phyloP scores from a whole-genome alignment of 352 stramenopile genomes.

The Thalassiosira mediterranea region DNA sequence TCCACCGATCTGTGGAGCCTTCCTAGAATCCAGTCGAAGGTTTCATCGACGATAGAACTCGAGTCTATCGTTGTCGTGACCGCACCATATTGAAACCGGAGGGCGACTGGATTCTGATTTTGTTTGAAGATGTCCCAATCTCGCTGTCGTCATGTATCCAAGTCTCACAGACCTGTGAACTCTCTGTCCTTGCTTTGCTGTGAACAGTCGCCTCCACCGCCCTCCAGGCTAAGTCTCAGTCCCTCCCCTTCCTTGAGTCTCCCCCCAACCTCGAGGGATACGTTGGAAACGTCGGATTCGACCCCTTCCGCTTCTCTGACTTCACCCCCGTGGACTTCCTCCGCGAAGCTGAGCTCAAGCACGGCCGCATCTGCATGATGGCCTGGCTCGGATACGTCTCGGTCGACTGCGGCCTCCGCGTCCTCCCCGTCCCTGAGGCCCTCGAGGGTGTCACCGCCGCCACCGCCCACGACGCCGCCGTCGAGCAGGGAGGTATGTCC shows the following conservation, averaged over 20 bases:
- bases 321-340: conserved; percentile 86
- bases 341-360: no score
- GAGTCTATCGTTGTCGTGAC: no score
- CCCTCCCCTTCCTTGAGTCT: conserved; percentile 77
- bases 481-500: conserved; percentile 71
- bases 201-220: no score
- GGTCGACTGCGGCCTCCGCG: conserved; percentile 67
- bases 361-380: no score
- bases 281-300: conserved; percentile 83
- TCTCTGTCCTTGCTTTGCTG: no score
- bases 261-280: conserved; percentile 79
- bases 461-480: conserved; percentile 66
- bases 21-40: no score
- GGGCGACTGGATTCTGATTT: no score
- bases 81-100: no score
- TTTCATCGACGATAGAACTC: no score
- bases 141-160: no score
- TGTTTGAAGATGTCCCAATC: no score
- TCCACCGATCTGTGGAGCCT: no score
- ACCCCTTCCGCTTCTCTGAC: conserved; percentile 83
- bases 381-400: conserved; percentile 81
- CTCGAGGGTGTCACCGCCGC: conserved; percentile 63
- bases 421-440: conserved; percentile 60
- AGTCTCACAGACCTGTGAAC: neutral
- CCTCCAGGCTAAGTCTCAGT: conserved; percentile 75